phyloP scores from a whole-genome alignment of 495 filamentous ascomycete genomes.

The Penicillium cataractarum region DNA sequence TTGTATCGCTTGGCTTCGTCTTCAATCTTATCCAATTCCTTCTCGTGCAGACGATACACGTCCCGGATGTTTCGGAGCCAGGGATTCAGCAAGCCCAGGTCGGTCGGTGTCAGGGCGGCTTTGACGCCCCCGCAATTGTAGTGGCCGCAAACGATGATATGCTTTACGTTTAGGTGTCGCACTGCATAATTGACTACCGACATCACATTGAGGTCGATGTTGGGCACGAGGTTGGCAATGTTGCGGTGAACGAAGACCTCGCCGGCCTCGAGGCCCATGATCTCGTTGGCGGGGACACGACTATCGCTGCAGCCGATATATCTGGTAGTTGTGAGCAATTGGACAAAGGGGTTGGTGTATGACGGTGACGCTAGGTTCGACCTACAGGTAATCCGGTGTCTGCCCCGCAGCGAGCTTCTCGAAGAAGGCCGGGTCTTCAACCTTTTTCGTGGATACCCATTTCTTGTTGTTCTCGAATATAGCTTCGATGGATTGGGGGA shows the following conservation, averaged over 20 bases:
- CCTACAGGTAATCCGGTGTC: slow-evolving; percentile 73
- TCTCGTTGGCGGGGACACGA: slow-evolving; percentile 79
- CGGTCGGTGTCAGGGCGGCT: slow-evolving; percentile 63
- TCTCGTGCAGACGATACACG: slow-evolving; percentile 54
- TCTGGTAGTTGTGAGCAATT: slow-evolving; percentile 19
- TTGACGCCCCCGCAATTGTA: slow-evolving; percentile 76
- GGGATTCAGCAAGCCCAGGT: slow-evolving; percentile 73
- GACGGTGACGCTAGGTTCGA: neutral
- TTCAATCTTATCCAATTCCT: slow-evolving; percentile 52
- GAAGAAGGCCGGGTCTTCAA: slow-evolving; percentile 70
- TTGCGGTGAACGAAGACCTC: slow-evolving; percentile 92
- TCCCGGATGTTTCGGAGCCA: slow-evolving; percentile 75
- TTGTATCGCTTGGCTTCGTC: slow-evolving; percentile 47
- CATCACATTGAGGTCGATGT: slow-evolving; percentile 70
- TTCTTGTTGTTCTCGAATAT: slow-evolving; percentile 59
- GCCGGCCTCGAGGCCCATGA: slow-evolving; percentile 78
- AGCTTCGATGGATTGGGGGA: slow-evolving; percentile 26
- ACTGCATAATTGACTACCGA: slow-evolving; percentile 84
- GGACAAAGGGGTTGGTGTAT: neutral
- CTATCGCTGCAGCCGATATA: slow-evolving; percentile 86
- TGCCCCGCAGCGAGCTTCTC: slow-evolving; percentile 67
- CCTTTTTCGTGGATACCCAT: slow-evolving; percentile 64
- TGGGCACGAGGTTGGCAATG: slow-evolving; percentile 82
- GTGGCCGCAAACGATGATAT: slow-evolving; percentile 84
- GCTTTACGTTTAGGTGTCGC: slow-evolving; percentile 69